A percentile compares a stretch with the other conserved stretches of the same genome.
phyloP scores from a whole-genome alignment of 441 rosid genomes.

The Biscutella auriculata region DNA sequence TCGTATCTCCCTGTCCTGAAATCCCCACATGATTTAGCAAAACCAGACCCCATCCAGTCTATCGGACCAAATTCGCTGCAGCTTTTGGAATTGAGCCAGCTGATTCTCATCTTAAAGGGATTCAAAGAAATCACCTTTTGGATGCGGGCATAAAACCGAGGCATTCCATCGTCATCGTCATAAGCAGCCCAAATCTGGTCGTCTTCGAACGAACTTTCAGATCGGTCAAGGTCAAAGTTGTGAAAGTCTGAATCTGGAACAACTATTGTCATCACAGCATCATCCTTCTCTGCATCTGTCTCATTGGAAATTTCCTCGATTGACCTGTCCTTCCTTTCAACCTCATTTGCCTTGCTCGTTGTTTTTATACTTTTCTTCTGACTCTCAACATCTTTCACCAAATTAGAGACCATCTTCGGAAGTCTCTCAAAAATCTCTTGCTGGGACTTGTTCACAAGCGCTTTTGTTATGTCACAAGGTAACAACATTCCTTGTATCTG shows the following conservation, averaged over 20 bases:
- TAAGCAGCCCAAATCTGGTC: constrained; percentile 93
- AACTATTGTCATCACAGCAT: constrained; percentile 28
- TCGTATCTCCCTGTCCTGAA: constrained; percentile 60
- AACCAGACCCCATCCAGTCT: constrained; percentile 79
- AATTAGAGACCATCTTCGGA: constrained; percentile 27
- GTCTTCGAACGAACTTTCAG: constrained; percentile 56
- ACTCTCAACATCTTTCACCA: constrained; percentile 18
- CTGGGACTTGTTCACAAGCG: constrained; percentile 43
- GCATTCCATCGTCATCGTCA: constrained; percentile 87
- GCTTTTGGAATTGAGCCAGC: constrained; percentile 83
- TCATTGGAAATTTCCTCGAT: constrained; percentile 9
- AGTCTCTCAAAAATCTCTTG: constrained; percentile 34
- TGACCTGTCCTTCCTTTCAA: constrained; percentile 11
- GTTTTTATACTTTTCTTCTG: constrained; percentile 26
- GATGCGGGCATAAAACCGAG: constrained; percentile 81
- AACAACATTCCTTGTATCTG: constrained; percentile 40
- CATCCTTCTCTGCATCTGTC: constrained; percentile 12
- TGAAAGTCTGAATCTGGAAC: constrained; percentile 95
- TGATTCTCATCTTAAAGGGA: constrained; percentile 75
- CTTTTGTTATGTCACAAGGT: constrained; percentile 33
- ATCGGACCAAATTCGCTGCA: constrained; percentile 52
- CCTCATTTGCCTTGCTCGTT: constrained; percentile 18
- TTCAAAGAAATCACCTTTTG: constrained; percentile 56
- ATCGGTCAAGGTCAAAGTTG: constrained; percentile 65
- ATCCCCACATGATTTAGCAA: constrained; percentile 79